Evolutionary conservation across 1,284 basidiomycete species (phyloP).

Genomic region (Naganishia liquefaciens): DNA sequence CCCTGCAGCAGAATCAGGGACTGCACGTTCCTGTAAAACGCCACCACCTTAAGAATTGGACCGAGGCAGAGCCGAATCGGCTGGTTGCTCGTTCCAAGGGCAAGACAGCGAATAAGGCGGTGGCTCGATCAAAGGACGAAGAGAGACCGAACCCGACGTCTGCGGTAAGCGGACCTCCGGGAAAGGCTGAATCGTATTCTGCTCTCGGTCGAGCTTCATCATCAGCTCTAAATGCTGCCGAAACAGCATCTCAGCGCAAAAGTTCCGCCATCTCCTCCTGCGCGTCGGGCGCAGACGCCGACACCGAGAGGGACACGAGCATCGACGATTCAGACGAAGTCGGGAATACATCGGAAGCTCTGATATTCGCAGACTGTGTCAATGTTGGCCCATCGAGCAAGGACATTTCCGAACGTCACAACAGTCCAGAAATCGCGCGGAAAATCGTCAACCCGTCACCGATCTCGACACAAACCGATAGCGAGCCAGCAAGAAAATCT

Average conservation of each 20-base stretch:
- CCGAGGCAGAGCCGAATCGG: constrained; percentile 23
- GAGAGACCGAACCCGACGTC: background rate
- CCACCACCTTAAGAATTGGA: constrained; percentile 23
- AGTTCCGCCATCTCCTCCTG: constrained; percentile 6
- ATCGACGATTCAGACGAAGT: constrained; percentile 18
- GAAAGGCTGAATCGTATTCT: constrained; percentile 10
- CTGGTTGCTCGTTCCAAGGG: constrained; percentile 19
- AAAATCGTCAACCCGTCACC: background rate
- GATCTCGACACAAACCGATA: background rate
- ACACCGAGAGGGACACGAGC: constrained; percentile 25
- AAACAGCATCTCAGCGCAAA: background rate
- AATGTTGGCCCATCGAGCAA: background rate
- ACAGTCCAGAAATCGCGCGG: background rate
- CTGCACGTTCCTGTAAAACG: constrained; percentile 2
- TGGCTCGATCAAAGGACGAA: constrained; percentile 1
- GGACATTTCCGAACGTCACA: background rate
- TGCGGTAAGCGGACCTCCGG: background rate
- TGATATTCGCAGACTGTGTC: constrained; percentile 10
- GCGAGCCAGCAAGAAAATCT: background rate
- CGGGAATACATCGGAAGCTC: constrained; percentile 6
- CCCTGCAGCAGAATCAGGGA: background rate
- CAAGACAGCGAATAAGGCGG: background rate
- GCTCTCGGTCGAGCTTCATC: constrained; percentile 1
- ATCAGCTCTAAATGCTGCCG: background rate
- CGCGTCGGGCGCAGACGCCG: constrained; percentile 21